Evolutionary conservation across 805 yeast genomes (phyloP), one percentile per base, ranked within the genome.

Genomic region (Metschnikowia shivogae): DNA sequence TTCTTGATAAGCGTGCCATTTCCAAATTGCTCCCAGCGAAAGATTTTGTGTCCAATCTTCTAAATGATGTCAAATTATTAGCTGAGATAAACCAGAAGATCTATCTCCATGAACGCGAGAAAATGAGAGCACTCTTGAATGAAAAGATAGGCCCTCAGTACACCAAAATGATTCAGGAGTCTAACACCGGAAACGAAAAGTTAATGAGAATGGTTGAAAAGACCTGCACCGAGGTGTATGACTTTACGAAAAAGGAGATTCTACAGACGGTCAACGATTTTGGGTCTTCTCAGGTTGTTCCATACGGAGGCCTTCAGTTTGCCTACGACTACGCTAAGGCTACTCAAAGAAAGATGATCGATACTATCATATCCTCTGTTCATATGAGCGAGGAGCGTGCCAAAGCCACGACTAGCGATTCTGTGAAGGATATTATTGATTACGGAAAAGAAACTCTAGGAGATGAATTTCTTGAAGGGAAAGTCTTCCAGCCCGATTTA

Each of bases 1-100:
- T 93, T 4, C 72, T 93, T 19, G 96, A 92, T 53, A 93, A 90
- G 57, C 77, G 99, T 57, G 81, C 97, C 0, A 63, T 86, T 9
- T 89, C 98, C 0, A 93, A 93, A 61, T 70, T 93, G 11, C 76
- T 88, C 30, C 99, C 99, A 0, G 98, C 97, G 0, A 89, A 89
- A 59, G 90, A 84, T n/a, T 93, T 86, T 56, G 66, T 92, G 26
- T 49, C 73, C 14, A 92, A 89, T 56, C 59, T 90, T 10, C 74
- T 86, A 34, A 62, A 63, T 19, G 99, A 93, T 57, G 58, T 92
- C 34, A 68, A 69, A 40, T 64, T 68, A 1, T 69, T 93, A 17
- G 75, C 95, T 0, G 65, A 72, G 8, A 65, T 78, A n/a, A 93
- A 90, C 60, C 73, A 80, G 41, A 63, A 72, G n/a, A 66, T 77